Conservation (phyloP, 305 asterid genomes). For the Lippia alba region DNA sequence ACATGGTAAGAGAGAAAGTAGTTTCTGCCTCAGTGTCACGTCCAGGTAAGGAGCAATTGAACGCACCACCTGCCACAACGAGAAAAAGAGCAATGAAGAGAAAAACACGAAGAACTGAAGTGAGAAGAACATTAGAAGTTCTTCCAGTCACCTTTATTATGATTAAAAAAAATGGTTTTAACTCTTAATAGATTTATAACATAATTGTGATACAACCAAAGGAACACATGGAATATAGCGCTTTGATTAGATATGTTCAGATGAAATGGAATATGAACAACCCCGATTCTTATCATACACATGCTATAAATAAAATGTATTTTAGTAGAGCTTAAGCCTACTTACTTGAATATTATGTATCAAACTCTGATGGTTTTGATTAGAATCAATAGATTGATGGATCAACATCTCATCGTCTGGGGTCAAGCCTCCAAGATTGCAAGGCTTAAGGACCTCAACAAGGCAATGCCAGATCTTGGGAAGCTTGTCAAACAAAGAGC, state of each 20-base stretch:
- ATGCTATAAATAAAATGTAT: slow-evolving; percentile 23
- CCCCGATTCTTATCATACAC: slow-evolving; percentile 3
- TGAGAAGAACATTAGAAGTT: slow-evolving; percentile 17
- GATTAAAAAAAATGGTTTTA: slow-evolving; percentile 4
- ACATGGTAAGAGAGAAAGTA: slow-evolving; percentile 89
- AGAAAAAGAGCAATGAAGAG: background rate
- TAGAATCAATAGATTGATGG: slow-evolving; percentile 62
- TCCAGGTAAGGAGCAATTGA: slow-evolving; percentile 87
- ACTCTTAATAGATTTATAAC: too few relatives aligned
- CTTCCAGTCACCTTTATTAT: background rate
- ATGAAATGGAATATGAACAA: background rate
- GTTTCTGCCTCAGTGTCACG: slow-evolving; percentile 65
- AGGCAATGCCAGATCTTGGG: slow-evolving; percentile 98
- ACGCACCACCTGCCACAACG: slow-evolving; percentile 78
- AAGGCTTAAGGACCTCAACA: slow-evolving; percentile 89
- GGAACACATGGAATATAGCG: slow-evolving; percentile 5
- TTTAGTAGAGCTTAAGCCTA: background rate
- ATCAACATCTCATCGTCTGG: slow-evolving; percentile 72
- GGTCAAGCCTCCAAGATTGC: slow-evolving; percentile 60
- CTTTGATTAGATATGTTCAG: background rate
- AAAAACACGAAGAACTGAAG: slow-evolving; percentile 17
- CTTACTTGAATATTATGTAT: slow-evolving; percentile 95
- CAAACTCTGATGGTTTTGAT: slow-evolving; percentile 81
- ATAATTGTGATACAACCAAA: background rate
- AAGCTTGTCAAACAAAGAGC: slow-evolving; percentile 81